Conservation (phyloP, 257 asterid genomes). For the Gentiana macrophylla region DNA sequence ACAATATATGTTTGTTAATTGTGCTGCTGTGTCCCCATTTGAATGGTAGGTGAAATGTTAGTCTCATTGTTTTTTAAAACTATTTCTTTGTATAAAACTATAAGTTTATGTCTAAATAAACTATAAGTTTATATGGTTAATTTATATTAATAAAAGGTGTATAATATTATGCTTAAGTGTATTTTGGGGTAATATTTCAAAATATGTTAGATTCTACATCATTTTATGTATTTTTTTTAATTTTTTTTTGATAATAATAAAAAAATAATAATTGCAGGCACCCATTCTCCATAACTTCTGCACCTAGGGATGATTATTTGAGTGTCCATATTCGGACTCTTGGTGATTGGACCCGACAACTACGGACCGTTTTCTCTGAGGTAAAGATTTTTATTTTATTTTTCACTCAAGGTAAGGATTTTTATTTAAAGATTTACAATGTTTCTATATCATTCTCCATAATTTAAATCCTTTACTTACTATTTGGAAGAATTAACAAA, state of each 20-base stretch:
- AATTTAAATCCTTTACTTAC: too few relatives aligned
- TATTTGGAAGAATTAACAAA: too few relatives aligned
- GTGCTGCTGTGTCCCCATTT: conserved; percentile 87
- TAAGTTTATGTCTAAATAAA: too few relatives aligned
- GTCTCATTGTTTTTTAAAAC: not conserved
- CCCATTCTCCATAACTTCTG: conserved; percentile 77
- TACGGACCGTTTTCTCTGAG: conserved; percentile 54
- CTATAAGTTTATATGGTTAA: too few relatives aligned
- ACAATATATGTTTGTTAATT: conserved; percentile 73
- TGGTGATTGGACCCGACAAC: conserved; percentile 85
- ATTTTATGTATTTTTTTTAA: not conserved
- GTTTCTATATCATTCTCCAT: too few relatives aligned
- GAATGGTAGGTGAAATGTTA: conserved; percentile 49
- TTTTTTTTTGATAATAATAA: conserved; percentile 5
- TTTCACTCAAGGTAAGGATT: not conserved
- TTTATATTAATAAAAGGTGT: too few relatives aligned
- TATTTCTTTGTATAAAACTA: not conserved
- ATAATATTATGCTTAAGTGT: too few relatives aligned
- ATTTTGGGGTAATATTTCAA: too few relatives aligned
- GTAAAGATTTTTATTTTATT: conserved; percentile 14
- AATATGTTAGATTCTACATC: too few relatives aligned
- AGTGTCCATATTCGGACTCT: conserved; percentile 71
- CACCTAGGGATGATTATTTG: conserved; percentile 65
- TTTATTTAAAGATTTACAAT: too few relatives aligned
- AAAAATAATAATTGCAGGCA: conserved; percentile 48